phyloP scores from a whole-genome alignment of 768 basidiomycete species.

The Leccinum aurantiacum region DNA sequence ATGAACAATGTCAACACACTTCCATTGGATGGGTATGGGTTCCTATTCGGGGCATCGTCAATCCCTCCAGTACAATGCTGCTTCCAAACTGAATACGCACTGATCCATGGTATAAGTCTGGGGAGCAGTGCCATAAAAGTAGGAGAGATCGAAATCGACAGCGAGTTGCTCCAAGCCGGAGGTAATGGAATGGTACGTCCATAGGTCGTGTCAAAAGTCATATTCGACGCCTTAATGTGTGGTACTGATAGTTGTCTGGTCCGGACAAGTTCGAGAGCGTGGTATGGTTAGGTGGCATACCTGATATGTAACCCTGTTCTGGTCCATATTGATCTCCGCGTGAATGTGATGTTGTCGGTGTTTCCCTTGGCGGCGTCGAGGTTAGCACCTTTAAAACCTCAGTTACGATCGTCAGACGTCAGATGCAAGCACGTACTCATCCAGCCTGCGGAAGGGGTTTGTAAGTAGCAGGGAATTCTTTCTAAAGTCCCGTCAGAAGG shows the following conservation, averaged over 20 bases:
- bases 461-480: too few species aligned
- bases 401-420: not conserved
- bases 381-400: slow-evolving; percentile 42
- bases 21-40: slow-evolving; percentile 59
- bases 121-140: slow-evolving; percentile 69
- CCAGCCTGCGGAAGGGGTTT: slow-evolving; percentile 43
- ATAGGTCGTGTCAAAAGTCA: slow-evolving; percentile 58
- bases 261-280: not conserved
- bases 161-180: slow-evolving; percentile 54
- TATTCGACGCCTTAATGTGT: slow-evolving; percentile 52
- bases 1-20: slow-evolving; percentile 62
- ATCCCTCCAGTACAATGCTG: not conserved
- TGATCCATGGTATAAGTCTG: slow-evolving; percentile 69
- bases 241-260: slow-evolving; percentile 48
- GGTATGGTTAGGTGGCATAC: slow-evolving; percentile 32
- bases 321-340: slow-evolving; percentile 75
- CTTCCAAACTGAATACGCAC: slow-evolving; percentile 34
- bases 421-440: slow-evolving; percentile 47
- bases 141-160: slow-evolving; percentile 58
- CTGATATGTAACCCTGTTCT: slow-evolving; percentile 76
- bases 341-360: slow-evolving; percentile 56
- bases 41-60: slow-evolving; percentile 33
- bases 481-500: too few species aligned
- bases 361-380: slow-evolving; percentile 40
- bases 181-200: slow-evolving; percentile 60